These are phyloP conservation scores for Ustilago cynodontis DNA, from an alignment of 1,284 basidiomycete genomes.

Conservation along the genomic window DNA sequence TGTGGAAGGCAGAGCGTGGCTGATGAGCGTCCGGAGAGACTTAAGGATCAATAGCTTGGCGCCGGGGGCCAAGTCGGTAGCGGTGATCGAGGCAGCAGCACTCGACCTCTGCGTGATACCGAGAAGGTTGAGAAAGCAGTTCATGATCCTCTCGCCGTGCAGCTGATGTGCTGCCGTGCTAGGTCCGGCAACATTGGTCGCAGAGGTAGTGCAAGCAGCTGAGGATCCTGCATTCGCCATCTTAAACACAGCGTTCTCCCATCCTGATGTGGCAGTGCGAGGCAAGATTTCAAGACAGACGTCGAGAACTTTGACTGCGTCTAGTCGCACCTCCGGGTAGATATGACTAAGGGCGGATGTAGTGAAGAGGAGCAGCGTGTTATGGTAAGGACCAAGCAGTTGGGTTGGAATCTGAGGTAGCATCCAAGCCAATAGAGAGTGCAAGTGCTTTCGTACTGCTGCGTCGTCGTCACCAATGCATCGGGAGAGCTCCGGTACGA, in stretches of 20 bases:
- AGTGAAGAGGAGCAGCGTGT: slow-evolving; percentile 83
- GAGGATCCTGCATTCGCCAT: slow-evolving; percentile 29
- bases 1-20: slow-evolving; percentile 21
- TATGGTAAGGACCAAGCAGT: slow-evolving; percentile 75
- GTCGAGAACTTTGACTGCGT: slow-evolving; percentile 85
- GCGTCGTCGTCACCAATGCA: slow-evolving; percentile 78
- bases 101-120: slow-evolving; percentile 51
- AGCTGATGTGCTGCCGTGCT: slow-evolving; percentile 30
- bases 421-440: slow-evolving; percentile 77
- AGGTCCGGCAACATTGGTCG: slow-evolving; percentile 12
- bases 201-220: not conserved
- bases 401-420: slow-evolving; percentile 78
- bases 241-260: slow-evolving; percentile 46
- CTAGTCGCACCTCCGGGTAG: slow-evolving; percentile 90
- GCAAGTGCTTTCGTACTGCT: slow-evolving; percentile 71
- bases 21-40: slow-evolving; percentile 36
- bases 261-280: slow-evolving; percentile 66
- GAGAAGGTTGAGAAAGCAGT: slow-evolving; percentile 60
- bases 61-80: slow-evolving; percentile 29
- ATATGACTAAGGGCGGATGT: slow-evolving; percentile 94
- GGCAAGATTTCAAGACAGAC: slow-evolving; percentile 82
- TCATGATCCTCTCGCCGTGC: slow-evolving; percentile 59
- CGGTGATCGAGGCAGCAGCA: slow-evolving; percentile 36
- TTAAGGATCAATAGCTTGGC: slow-evolving; percentile 50
- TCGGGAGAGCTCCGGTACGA: slow-evolving; percentile 79